Evolutionary conservation across 2,329 filamentous ascomycete genomes (phyloP).

Genomic region (Metarhizium rileyi): DNA sequence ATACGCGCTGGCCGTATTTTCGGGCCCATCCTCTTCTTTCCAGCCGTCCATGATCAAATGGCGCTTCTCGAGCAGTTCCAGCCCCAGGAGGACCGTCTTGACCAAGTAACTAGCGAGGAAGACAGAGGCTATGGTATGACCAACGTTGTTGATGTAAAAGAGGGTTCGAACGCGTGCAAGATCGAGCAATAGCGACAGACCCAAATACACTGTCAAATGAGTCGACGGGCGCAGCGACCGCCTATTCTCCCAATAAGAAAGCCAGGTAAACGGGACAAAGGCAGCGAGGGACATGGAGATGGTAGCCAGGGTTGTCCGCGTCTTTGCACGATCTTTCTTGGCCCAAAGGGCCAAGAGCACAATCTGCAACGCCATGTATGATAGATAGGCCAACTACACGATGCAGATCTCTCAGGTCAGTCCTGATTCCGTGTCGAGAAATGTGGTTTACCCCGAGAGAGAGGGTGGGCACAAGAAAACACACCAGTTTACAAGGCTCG

Average conservation of each 20-base stretch:
- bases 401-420: too few species aligned
- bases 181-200: slow-evolving; percentile 22
- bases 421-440: too few species aligned
- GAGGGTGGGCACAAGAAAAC: too few species aligned
- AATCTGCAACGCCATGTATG: slow-evolving; percentile 6
- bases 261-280: not conserved
- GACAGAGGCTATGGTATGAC: slow-evolving; percentile 13
- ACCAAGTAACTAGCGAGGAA: slow-evolving; percentile 15
- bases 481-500: too few species aligned
- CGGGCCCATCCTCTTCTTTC: not conserved
- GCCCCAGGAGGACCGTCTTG: slow-evolving; percentile 19
- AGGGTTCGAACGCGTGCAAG: slow-evolving; percentile 20
- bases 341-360: slow-evolving; percentile 12
- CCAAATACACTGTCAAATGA: slow-evolving; percentile 19
- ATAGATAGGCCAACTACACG: not conserved
- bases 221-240: slow-evolving; percentile 22
- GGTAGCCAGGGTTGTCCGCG: not conserved
- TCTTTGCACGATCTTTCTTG: slow-evolving; percentile 4
- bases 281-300: slow-evolving; percentile 8
- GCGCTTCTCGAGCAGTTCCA: slow-evolving; percentile 16
- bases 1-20: not conserved
- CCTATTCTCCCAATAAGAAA: slow-evolving; percentile 23
- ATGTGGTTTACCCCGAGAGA: too few species aligned
- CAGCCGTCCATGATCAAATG: slow-evolving; percentile 12
- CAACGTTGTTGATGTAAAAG: slow-evolving; percentile 16